Evolutionary conservation across 352 stramenopile genomes (phyloP).

Genomic region (Globisporangium paddicum): DNA sequence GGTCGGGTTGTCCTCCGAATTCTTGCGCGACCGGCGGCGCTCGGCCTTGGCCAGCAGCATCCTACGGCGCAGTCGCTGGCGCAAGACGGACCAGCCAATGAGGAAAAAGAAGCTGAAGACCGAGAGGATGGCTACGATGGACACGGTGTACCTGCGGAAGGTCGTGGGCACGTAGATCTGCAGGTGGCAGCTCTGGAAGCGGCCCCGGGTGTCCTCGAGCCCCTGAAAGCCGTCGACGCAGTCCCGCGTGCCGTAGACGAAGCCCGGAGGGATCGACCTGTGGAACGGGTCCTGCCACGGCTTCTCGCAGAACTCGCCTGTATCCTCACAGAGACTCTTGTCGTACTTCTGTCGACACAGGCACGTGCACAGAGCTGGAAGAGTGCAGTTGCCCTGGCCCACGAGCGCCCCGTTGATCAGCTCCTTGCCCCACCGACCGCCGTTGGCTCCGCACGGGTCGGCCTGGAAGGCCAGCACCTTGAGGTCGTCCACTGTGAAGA

Average conservation of each 20-base stretch:
- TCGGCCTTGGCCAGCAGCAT: constrained; percentile 90
- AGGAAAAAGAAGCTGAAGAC: constrained; percentile 61
- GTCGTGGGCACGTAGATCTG: constrained; percentile 91
- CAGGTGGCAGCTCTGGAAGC: constrained; percentile 93
- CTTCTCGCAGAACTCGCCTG: constrained; percentile 76
- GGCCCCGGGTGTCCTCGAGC: constrained; percentile 81
- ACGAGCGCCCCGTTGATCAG: constrained; percentile 62
- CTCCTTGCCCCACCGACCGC: constrained; percentile 72
- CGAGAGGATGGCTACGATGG: constrained; percentile 65
- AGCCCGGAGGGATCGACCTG: constrained; percentile 69
- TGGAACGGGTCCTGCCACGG: constrained; percentile 79
- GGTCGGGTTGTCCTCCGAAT: constrained; percentile 44
- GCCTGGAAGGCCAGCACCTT: constrained; percentile 92
- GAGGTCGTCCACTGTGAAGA: constrained; percentile 93
- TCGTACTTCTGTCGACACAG: constrained; percentile 87
- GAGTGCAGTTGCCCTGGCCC: constrained; percentile 91
- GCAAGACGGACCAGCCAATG: constrained; percentile 84
- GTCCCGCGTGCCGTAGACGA: constrained; percentile 89
- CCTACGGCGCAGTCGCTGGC: constrained; percentile 68
- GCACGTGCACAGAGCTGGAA: constrained; percentile 90
- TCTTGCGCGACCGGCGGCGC: constrained; percentile 76
- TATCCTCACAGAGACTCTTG: constrained; percentile 49
- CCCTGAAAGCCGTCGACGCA: constrained; percentile 95
- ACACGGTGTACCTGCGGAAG: constrained; percentile 82
- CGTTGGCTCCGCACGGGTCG: constrained; percentile 90